Evolutionary conservation across 108 stramenopile genomes (phyloP), one percentile per base, ranked within the genome.

Genomic region (Nitzschia inconspicua): DNA sequence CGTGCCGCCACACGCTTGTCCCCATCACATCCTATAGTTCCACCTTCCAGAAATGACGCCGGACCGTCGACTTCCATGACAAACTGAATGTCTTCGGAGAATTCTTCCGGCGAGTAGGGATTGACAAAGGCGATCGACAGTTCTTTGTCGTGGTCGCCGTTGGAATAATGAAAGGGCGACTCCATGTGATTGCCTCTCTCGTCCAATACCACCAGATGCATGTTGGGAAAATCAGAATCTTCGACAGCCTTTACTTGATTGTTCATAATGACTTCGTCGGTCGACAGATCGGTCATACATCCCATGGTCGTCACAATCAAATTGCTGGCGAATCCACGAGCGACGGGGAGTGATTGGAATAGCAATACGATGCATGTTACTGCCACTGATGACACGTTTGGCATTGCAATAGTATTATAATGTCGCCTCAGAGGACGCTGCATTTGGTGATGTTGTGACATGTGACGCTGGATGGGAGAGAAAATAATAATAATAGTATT

Each of bases 241-340:
- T 79, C 66, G 26, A 65, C 43, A 16, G 61, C 39, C 18, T 61
- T 32, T 32, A 89, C 82, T 14, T 41, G 36, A 43, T 76, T 64
- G 50, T 85, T 85, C 84, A 89, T 89, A 18, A 89, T 83, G 47
- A 85, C 77, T 72, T 89, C 88, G 22, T 57, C 65, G 1, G 74
- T 72, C 30, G 52, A 49, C 24, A 89, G 68, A 29, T 81, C 77
- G 25, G 63, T 72, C 70, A 72, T 72, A 28, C 70, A 72, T 1
- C 70, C 70, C 9, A 64, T 59, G 0, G 27, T 50, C 2, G 62
- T 58, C 27, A 41, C 57, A 0, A 72, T 55, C 44, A 72, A 49
- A 34, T 64, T 64, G 22, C 35, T 58, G 55, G 70, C 70, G 53
- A 72, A 72, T 11, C 46, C 70, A 51, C n/a, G n/a, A n/a, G n/a